phyloP scores from a whole-genome alignment of 2,329 filamentous ascomycete genomes.

The Trichothecium sympodiale region DNA sequence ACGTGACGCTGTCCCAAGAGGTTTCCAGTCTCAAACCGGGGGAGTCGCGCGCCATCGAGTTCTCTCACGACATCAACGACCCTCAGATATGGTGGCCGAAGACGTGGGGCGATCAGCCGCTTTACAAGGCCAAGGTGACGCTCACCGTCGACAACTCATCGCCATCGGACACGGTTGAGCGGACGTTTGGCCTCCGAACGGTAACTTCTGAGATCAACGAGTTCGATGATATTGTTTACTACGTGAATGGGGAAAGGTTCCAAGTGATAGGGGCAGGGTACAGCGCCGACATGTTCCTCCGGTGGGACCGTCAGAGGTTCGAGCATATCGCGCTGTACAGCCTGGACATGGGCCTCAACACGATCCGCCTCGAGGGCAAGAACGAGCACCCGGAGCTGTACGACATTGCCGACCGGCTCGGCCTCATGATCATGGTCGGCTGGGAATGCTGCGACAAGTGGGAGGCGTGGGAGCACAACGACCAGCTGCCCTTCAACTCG shows the following conservation, averaged over 20 bases:
- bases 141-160: conserved; percentile 17
- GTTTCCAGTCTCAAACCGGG: conserved; percentile 26
- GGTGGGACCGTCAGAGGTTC: conserved; percentile 39
- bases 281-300: conserved; percentile 48
- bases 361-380: conserved; percentile 52
- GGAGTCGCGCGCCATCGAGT: conserved; percentile 24
- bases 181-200: conserved; percentile 16
- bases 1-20: conserved; percentile 15
- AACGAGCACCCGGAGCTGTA: conserved; percentile 53
- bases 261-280: conserved; percentile 52
- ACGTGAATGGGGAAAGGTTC: conserved; percentile 45
- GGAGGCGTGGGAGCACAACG: conserved; percentile 53
- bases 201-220: conserved; percentile 39
- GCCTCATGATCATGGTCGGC: conserved; percentile 50
- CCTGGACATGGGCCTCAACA: conserved; percentile 52
- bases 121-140: conserved; percentile 28
- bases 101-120: conserved; percentile 44
- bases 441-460: conserved; percentile 62
- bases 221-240: conserved; percentile 43
- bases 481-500: conserved; percentile 30
- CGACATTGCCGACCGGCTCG: conserved; percentile 44
- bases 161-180: conserved; percentile 15
- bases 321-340: conserved; percentile 37
- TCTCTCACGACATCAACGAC: conserved; percentile 21
- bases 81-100: conserved; percentile 52